Evolutionary conservation across 495 filamentous ascomycete genomes (phyloP).

Genomic region (Gamarada debralockiae): DNA sequence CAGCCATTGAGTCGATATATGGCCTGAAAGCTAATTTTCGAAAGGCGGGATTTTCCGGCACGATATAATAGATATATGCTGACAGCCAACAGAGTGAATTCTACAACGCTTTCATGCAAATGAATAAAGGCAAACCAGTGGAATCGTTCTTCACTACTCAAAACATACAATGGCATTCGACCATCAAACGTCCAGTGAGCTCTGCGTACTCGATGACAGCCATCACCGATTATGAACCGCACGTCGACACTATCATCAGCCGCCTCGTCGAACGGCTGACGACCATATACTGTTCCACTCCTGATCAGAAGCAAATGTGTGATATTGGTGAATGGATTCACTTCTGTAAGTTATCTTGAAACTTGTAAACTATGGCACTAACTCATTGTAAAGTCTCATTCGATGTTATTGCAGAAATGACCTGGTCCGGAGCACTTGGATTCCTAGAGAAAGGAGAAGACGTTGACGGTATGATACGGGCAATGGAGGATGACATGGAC

Average conservation of each 20-base stretch:
- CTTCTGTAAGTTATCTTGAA: slow-evolving; percentile 22
- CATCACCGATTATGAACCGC: slow-evolving; percentile 26
- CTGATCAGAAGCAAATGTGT: slow-evolving; percentile 17
- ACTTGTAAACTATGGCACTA: slow-evolving; percentile 23
- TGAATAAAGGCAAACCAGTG: slow-evolving; percentile 22
- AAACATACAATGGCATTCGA: slow-evolving; percentile 25
- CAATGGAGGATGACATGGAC: slow-evolving; percentile 36
- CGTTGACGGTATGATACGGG: slow-evolving; percentile 33
- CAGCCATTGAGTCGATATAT: slow-evolving; percentile 41
- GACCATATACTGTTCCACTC: slow-evolving; percentile 11
- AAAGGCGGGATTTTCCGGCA: background rate
- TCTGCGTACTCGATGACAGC: slow-evolving; percentile 28
- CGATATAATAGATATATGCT: too few relatives aligned
- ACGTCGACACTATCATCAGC: slow-evolving; percentile 25
- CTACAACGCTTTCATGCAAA: slow-evolving; percentile 16
- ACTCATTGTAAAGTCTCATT: slow-evolving; percentile 36
- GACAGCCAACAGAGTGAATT: background rate
- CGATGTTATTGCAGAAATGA: slow-evolving; percentile 33
- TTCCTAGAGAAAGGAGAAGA: slow-evolving; percentile 37
- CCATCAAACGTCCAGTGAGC: slow-evolving; percentile 24
- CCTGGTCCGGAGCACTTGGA: slow-evolving; percentile 34
- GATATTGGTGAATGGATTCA: slow-evolving; percentile 34
- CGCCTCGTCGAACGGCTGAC: slow-evolving; percentile 20
- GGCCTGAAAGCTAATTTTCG: background rate
- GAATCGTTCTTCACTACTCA: slow-evolving; percentile 33